phyloP scores from a whole-genome alignment of 495 filamentous ascomycete genomes.

The Neurospora sp. region DNA sequence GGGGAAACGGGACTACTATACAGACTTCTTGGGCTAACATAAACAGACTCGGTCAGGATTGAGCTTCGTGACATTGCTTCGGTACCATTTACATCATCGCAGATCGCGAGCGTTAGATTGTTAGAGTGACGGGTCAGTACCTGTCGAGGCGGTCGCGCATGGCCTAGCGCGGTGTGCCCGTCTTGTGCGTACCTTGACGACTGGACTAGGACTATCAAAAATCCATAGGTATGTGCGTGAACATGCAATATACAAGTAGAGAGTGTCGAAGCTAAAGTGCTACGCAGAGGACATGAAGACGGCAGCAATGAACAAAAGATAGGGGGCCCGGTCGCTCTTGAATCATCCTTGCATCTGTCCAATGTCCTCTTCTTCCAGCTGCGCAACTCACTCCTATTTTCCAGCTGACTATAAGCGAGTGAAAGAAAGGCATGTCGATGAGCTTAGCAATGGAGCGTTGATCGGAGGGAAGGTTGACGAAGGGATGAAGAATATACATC shows the following conservation, averaged over 20 bases:
- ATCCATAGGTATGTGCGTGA: not conserved
- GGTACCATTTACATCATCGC: not conserved
- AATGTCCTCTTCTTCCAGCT: not conserved
- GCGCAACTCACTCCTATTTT: not conserved
- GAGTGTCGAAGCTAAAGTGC: not conserved
- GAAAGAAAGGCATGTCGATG: not conserved
- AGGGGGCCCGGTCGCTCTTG: not conserved
- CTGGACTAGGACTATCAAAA: not conserved
- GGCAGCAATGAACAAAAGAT: not conserved
- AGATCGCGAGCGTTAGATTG: not conserved
- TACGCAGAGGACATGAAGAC: not conserved
- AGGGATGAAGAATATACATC: not conserved
- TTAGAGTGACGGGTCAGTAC: not conserved
- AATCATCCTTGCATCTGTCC: not conserved
- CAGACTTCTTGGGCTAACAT: not conserved
- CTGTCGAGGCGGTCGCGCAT: not conserved
- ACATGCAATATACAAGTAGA: not conserved
- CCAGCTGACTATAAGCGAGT: not conserved
- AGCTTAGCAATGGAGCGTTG: not conserved
- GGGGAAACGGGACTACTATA: not conserved
- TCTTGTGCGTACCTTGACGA: not conserved
- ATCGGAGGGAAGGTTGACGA: not conserved
- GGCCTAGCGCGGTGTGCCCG: not conserved
- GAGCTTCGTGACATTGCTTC: not conserved
- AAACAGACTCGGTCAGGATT: not conserved